These are phyloP conservation scores for Leptographium galeiforme DNA, from an alignment of 2,329 filamentous ascomycete genomes.

Conservation along the genomic window DNA sequence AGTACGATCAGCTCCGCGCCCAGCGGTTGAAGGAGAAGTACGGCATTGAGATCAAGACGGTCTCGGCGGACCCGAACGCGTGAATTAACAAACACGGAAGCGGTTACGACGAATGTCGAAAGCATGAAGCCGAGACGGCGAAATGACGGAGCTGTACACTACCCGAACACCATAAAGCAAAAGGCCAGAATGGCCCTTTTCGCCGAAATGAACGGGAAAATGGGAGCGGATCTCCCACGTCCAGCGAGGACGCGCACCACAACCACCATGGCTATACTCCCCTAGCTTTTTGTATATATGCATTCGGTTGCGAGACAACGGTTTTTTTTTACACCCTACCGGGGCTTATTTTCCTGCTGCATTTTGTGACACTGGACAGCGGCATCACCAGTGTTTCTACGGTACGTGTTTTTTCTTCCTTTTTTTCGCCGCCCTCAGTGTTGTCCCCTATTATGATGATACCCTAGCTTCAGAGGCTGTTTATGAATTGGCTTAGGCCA, in stretches of 20 bases:
- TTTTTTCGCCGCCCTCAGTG: neutral
- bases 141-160: neutral
- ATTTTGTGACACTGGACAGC: neutral
- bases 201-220: neutral
- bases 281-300: slow-evolving; percentile 2
- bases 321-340: neutral
- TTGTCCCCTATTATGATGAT: slow-evolving; percentile 8
- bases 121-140: neutral
- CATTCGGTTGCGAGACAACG: neutral
- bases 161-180: neutral
- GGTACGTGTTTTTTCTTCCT: slow-evolving; percentile 1
- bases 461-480: slow-evolving; percentile 10
- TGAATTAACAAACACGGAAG: neutral
- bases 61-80: slow-evolving; percentile 32
- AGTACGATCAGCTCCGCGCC: slow-evolving; percentile 73
- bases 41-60: slow-evolving; percentile 67
- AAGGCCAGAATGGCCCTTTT: neutral
- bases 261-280: neutral
- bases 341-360: neutral
- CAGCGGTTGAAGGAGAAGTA: slow-evolving; percentile 77
- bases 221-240: neutral
- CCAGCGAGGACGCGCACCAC: neutral
- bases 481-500: slow-evolving; percentile 10
- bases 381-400: neutral
- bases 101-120: neutral